Conservation (phyloP, 345 rosid genomes). For the Salix purpurea region DNA sequence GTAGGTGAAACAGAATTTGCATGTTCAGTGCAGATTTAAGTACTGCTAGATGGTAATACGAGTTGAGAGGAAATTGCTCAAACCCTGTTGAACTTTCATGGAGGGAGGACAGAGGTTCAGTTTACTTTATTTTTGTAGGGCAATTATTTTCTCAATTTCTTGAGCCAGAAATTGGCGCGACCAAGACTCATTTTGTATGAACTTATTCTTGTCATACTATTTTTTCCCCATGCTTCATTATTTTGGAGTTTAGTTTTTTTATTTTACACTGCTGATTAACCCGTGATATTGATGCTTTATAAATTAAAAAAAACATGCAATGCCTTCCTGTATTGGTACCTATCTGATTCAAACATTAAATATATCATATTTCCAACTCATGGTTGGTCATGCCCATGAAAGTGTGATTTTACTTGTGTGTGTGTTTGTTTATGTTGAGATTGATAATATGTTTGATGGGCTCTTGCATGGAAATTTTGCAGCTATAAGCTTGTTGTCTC, state of each 20-base stretch:
- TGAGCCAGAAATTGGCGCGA: background rate
- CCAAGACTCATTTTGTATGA: background rate
- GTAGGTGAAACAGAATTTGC: background rate
- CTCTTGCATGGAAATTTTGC: background rate
- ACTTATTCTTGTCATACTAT: background rate
- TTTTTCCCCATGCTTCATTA: background rate
- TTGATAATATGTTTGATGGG: background rate
- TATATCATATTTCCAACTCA: background rate
- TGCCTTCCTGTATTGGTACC: background rate
- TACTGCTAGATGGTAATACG: background rate
- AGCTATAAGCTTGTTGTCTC: background rate
- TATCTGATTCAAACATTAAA: background rate
- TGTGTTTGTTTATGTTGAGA: background rate
- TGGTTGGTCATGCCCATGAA: background rate
- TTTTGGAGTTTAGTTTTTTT: background rate
- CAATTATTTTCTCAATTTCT: background rate
- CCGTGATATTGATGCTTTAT: background rate
- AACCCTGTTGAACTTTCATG: background rate
- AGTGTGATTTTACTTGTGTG: background rate
- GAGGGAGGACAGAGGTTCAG: background rate
- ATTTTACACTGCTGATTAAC: background rate
- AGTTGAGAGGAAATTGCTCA: no score
- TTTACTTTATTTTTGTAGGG: background rate
- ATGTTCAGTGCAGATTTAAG: background rate
- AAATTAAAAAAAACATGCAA: background rate